These are phyloP conservation scores for Fusarium longipes DNA, from an alignment of 2,329 filamentous ascomycete genomes.

Conservation along the genomic window DNA sequence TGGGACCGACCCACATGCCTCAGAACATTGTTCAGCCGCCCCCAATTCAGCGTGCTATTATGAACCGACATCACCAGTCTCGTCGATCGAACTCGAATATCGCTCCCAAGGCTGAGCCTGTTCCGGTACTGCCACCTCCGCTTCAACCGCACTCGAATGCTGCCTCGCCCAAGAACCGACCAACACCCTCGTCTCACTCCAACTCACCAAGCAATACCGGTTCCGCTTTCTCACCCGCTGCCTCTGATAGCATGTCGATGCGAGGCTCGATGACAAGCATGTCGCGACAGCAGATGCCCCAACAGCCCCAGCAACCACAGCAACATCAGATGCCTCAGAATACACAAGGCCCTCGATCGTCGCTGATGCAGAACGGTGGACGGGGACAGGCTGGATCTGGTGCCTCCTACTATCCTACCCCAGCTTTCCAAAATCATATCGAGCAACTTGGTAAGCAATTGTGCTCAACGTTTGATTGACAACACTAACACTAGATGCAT, in stretches of 20 bases:
- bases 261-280: conserved; percentile 52
- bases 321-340: conserved; percentile 40
- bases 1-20: conserved; percentile 75
- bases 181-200: conserved; percentile 83
- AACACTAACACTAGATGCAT: conserved; percentile 72
- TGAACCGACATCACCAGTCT: conserved; percentile 82
- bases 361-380: conserved; percentile 53
- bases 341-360: conserved; percentile 45
- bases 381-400: conserved; percentile 55
- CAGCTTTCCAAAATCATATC: conserved; percentile 89
- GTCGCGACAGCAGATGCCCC: conserved; percentile 49
- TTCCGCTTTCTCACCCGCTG: conserved; percentile 57
- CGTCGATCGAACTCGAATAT: conserved; percentile 79
- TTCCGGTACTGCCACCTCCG: conserved; percentile 59
- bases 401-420: conserved; percentile 79
- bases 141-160: conserved; percentile 66
- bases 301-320: conserved; percentile 44
- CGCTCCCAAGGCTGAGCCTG: conserved; percentile 76
- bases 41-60: conserved; percentile 81
- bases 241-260: conserved; percentile 62
- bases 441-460: conserved; percentile 87
- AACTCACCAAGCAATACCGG: conserved; percentile 65
- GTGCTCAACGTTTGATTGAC: conserved; percentile 58
- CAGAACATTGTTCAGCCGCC: conserved; percentile 78
- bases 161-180: conserved; percentile 76